A percentile compares a stretch with the other conserved stretches of the same genome.
Evolutionary conservation across 352 stramenopile species (phyloP).

Genomic region (Blastocystis sp.): DNA sequence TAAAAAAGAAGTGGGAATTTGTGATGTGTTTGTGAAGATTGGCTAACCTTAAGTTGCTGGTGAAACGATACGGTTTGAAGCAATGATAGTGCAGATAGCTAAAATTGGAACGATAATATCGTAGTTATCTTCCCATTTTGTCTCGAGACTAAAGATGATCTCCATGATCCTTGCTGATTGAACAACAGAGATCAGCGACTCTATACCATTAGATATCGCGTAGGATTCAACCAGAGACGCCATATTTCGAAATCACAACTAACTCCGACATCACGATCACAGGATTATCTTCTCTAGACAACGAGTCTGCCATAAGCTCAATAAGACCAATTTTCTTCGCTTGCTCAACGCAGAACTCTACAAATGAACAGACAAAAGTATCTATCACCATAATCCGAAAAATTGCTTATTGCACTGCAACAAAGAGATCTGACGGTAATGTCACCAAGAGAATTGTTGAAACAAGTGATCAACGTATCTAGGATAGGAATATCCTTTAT

Average conservation of each 20-base stretch:
- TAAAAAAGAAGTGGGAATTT: not conserved
- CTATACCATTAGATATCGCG: not conserved
- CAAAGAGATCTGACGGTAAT: not conserved
- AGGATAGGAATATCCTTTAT: slow-evolving; percentile 22
- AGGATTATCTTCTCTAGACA: not conserved
- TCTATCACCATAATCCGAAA: not conserved
- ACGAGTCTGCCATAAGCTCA: not conserved
- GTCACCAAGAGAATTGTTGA: not conserved
- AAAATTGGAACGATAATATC: not conserved
- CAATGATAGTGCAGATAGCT: not conserved
- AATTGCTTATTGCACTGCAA: not conserved
- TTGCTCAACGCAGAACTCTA: slow-evolving; percentile 26
- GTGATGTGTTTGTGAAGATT: not conserved
- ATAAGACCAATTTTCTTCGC: not conserved
- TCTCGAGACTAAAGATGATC: not conserved
- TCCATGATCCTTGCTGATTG: not conserved
- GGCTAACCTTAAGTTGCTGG: not conserved
- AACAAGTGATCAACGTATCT: not conserved
- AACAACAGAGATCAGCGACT: not conserved
- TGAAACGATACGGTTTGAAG: not conserved
- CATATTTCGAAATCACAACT: not conserved
- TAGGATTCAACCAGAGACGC: not conserved
- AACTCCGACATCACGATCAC: not conserved
- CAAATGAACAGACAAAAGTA: not conserved
- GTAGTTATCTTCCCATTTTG: not conserved